Evolutionary conservation across 2,329 filamentous ascomycete species (phyloP).

Genomic region (Colletotrichum theobromicola): DNA sequence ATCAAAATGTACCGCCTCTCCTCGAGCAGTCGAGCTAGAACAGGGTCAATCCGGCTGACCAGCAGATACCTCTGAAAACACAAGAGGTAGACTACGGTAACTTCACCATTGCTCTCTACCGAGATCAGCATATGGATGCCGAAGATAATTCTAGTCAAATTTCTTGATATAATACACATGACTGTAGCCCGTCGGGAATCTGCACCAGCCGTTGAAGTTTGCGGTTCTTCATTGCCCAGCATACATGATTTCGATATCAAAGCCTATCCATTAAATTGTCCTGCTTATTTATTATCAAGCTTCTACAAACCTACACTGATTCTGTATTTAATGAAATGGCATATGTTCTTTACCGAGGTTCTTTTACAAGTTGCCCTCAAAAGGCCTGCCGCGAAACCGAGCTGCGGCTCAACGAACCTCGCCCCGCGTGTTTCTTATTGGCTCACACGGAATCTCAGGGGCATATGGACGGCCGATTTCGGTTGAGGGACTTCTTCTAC

Average conservation of each 20-base stretch:
- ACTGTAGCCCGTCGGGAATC: background rate
- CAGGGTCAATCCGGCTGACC: too few species aligned
- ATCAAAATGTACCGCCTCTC: too few species aligned
- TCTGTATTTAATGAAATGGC: background rate
- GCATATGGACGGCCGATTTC: background rate
- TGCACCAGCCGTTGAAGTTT: background rate
- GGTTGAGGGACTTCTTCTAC: background rate
- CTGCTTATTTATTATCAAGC: background rate
- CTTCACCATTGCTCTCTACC: too few species aligned
- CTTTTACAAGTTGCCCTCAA: rapidly evolving
- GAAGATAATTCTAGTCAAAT: too few species aligned
- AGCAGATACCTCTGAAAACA: too few species aligned
- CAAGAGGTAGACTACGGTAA: too few species aligned
- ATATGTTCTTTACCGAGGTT: background rate
- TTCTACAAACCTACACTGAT: too few species aligned
- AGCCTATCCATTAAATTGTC: background rate
- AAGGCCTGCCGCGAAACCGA: background rate
- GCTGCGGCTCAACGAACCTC: background rate
- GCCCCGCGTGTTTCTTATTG: background rate
- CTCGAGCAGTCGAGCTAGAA: too few species aligned
- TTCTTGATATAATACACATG: background rate
- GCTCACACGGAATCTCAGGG: rapidly evolving
- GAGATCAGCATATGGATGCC: too few species aligned
- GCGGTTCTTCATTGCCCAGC: background rate
- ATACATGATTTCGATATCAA: background rate